Evolutionary conservation across 306 rosid genomes (phyloP).

Genomic region (Gillenia trifoliata): DNA sequence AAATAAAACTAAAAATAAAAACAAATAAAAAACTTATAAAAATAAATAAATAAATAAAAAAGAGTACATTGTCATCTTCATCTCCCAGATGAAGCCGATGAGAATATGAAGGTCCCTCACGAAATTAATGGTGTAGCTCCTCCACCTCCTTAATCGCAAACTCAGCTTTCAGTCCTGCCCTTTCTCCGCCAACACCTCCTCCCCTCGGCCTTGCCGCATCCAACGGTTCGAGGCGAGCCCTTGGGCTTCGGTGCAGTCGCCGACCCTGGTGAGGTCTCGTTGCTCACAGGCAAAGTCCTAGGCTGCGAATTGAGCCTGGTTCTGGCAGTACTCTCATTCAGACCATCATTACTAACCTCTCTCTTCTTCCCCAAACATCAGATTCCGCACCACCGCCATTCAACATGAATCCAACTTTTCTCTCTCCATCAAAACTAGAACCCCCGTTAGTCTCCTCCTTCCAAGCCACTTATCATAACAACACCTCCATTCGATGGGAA

Average conservation of each 20-base stretch:
- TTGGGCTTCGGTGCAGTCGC: too few relatives aligned
- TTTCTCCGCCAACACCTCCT: slow-evolving; percentile 88
- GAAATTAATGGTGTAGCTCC: too few relatives aligned
- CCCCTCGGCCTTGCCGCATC: slow-evolving; percentile 92
- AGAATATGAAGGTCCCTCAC: too few relatives aligned
- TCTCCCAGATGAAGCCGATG: too few relatives aligned
- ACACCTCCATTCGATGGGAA: slow-evolving; percentile 32
- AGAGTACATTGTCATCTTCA: too few relatives aligned
- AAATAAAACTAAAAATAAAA: too few relatives aligned
- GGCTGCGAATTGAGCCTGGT: slow-evolving; percentile 83
- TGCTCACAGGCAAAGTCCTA: slow-evolving; percentile 41
- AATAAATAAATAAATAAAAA: too few relatives aligned
- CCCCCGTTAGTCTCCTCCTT: slow-evolving; percentile 25
- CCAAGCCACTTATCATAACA: slow-evolving; percentile 39
- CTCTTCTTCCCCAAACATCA: slow-evolving; percentile 49
- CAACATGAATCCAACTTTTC: slow-evolving; percentile 46
- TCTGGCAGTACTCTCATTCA: slow-evolving; percentile 34
- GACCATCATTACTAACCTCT: slow-evolving; percentile 35
- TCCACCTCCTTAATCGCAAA: slow-evolving; percentile 46
- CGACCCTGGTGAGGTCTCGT: slow-evolving; percentile 15
- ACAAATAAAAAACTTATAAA: too few relatives aligned
- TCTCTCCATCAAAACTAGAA: slow-evolving; percentile 22
- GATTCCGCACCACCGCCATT: slow-evolving; percentile 56
- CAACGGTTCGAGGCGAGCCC: slow-evolving; percentile 59
- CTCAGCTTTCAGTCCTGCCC: slow-evolving; percentile 86